Conservation (phyloP, 129 eudicot species). For the Dittrichia graveolens region DNA sequence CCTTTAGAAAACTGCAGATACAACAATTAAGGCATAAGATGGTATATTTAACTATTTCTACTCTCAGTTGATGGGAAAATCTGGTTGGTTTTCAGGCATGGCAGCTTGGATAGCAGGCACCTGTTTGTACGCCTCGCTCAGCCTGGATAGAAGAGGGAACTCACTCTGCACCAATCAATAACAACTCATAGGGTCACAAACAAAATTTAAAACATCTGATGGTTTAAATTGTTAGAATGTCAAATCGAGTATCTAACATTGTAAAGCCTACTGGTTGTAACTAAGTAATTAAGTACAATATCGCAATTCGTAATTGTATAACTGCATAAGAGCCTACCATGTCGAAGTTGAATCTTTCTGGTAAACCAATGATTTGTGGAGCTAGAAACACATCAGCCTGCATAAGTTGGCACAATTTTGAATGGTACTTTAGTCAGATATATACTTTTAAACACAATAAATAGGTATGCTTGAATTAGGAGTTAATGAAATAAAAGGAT, state of each 20-base stretch:
- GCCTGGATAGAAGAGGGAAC: constrained; percentile 56
- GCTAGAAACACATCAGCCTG: constrained; percentile 81
- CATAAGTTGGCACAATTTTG: not conserved
- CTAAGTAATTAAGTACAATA: no score
- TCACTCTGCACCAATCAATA: constrained; percentile 44
- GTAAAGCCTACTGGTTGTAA: no score
- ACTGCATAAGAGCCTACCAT: constrained; percentile 45
- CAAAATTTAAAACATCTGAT: not conserved
- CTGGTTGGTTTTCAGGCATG: constrained; percentile 69
- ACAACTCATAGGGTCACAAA: not conserved
- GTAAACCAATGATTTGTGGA: constrained; percentile 60
- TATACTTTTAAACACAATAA: not conserved
- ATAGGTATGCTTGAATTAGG: not conserved
- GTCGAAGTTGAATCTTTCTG: constrained; percentile 56
- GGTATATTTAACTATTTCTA: no score
- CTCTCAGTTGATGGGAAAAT: constrained; percentile 18
- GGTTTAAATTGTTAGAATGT: not conserved
- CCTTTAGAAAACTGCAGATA: no score
- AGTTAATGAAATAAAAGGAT: not conserved
- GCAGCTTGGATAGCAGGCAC: constrained; percentile 61
- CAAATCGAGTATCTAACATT: no score
- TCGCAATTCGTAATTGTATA: not conserved
- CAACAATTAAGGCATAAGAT: no score
- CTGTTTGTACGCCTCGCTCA: constrained; percentile 56
- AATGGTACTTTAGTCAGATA: not conserved